Evolutionary conservation across 768 basidiomycete species (phyloP), one percentile per base, ranked within the genome.

Genomic region (Auriscalpium vulgare): DNA sequence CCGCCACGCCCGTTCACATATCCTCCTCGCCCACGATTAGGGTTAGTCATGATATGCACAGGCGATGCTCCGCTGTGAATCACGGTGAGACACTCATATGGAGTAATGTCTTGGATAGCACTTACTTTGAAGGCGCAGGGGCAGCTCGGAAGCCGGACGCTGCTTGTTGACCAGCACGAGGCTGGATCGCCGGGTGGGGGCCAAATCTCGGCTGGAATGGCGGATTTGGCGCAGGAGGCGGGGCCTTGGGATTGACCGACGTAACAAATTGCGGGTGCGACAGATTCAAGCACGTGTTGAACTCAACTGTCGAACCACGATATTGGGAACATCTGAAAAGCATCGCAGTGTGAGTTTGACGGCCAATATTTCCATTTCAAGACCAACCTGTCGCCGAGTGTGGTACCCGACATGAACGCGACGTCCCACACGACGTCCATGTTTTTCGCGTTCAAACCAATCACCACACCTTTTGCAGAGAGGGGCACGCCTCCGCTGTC

Each of bases 341-440:
- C 2, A 13, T 16, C 29, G 29, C 29, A 29, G 29, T 29, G 29
- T 29, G 29, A 29, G 29, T 29, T 29, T 21, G 1, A 29, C 29
- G 11, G 16, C 23, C 45, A 51, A 1, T 21, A 60, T 9, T 56
- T 57, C 62, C 54, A 63, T 19, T n/a, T 14, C 10, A 13, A 40
- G 34, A 56, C 74, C 57, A 63, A 92, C 89, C 94, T 78, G 64
- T 90, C 91, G 4, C 85, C 84, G 10, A 98, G 74, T 0, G 90
- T 97, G 2, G 80, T 78, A 8, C 97, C 97, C 19, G 92, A 85
- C 83, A 99, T 91, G 72, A 99, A 98, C 1, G 92, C 80, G 21
- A 88, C 85, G 68, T 99, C 97, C 91, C 97, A 98, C 0, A 95
- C 80, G 21, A 98, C 88, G 68, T 98, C 97, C 80, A 98, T 88